Conservation (phyloP, 305 asterid species). For the Striga hermonthica region DNA sequence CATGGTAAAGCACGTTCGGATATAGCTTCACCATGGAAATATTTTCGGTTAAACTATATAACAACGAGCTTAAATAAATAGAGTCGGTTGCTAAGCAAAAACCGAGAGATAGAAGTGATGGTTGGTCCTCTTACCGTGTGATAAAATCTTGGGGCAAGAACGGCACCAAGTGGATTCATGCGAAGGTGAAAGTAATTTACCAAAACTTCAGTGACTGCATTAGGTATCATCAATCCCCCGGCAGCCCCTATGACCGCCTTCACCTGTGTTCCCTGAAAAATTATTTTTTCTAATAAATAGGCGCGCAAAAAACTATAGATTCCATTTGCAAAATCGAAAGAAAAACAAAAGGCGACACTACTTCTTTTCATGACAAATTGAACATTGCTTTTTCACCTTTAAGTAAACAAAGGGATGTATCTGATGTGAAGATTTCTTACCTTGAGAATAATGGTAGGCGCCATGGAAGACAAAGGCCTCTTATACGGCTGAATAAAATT, state of each 20-base stretch:
- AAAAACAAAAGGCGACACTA: no score
- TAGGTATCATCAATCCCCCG: constrained; percentile 45
- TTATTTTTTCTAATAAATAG: neutral
- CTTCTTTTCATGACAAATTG: no score
- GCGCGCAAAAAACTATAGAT: neutral
- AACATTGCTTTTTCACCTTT: no score
- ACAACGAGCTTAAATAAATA: no score
- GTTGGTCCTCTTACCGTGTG: constrained; percentile 5
- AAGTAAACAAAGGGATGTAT: no score
- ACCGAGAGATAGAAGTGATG: constrained; percentile 9
- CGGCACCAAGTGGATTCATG: constrained; percentile 7
- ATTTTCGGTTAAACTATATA: no score
- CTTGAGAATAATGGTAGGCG: constrained; percentile 47
- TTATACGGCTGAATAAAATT: constrained; percentile 47
- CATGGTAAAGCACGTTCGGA: constrained; percentile 23
- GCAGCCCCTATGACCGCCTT: constrained; percentile 52
- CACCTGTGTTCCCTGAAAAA: constrained; percentile 35
- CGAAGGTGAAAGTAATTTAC: constrained; percentile 2
- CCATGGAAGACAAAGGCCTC: constrained; percentile 57
- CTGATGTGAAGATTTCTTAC: constrained; percentile 18
- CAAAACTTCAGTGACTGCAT: constrained; percentile 25
- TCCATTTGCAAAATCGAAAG: no score
- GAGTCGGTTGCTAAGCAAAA: no score
- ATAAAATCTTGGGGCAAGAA: constrained; percentile 19
- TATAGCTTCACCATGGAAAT: constrained; percentile 20